These are phyloP conservation scores for Cylindrotheca fusiformis DNA, from an alignment of 108 stramenopile species.

Conservation along the genomic window DNA sequence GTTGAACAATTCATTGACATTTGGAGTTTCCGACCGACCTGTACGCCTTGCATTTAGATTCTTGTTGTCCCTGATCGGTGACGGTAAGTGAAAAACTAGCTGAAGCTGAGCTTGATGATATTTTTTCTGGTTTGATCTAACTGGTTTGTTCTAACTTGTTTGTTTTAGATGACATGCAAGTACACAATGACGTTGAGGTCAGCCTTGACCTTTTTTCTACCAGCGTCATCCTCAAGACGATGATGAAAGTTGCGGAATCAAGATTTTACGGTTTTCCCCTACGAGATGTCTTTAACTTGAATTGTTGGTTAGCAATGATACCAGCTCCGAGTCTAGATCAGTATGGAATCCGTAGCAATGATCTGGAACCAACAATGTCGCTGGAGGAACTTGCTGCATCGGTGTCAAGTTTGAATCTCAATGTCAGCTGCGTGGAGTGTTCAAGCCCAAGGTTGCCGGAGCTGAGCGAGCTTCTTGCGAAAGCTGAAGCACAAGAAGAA, in stretches of 20 bases:
- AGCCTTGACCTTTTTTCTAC: conserved; percentile 9
- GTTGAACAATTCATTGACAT: conserved; percentile 49
- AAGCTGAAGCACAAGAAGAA: conserved; percentile 46
- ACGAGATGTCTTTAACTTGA: conserved; percentile 50
- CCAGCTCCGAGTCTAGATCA: conserved; percentile 52
- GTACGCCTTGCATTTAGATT: conserved; percentile 33
- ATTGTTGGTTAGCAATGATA: conserved; percentile 83
- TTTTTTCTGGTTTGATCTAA: background rate
- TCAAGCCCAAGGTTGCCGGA: conserved; percentile 58
- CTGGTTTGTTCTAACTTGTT: background rate
- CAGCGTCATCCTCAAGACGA: conserved; percentile 37
- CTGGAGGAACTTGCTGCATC: conserved; percentile 43
- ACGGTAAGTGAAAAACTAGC: conserved; percentile 26
- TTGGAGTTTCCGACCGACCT: conserved; percentile 49
- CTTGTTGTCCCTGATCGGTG: conserved; percentile 42
- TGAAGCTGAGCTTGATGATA: background rate
- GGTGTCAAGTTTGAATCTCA: conserved; percentile 45
- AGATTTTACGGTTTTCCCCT: conserved; percentile 62
- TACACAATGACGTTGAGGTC: conserved; percentile 24
- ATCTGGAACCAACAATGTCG: conserved; percentile 33
- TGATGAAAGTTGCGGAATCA: conserved; percentile 51
- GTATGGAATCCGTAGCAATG: conserved; percentile 48
- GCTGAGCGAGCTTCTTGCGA: conserved; percentile 38
- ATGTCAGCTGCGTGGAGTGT: conserved; percentile 62
- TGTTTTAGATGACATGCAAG: conserved; percentile 13